These are phyloP conservation scores for Candida broadrunensis DNA, from an alignment of 805 yeast species.

Conservation along the genomic window DNA sequence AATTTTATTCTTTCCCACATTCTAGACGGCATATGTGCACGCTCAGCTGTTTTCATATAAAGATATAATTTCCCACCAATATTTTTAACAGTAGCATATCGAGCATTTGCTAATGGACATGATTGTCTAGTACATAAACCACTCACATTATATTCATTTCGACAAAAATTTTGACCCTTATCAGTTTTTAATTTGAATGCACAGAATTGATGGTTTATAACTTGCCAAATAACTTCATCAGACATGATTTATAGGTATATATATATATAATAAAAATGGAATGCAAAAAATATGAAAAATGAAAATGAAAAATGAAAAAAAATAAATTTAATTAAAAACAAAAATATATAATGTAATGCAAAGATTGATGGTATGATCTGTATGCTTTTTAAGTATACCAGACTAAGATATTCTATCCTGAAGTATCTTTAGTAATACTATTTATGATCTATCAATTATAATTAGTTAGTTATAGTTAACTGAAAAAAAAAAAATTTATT, in stretches of 20 bases:
- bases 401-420: too few relatives aligned
- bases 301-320: too few relatives aligned
- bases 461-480: too few relatives aligned
- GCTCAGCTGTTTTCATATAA: slow-evolving; percentile 96
- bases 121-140: slow-evolving; percentile 93
- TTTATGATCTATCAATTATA: too few relatives aligned
- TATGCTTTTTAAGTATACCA: too few relatives aligned
- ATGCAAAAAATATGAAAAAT: too few relatives aligned
- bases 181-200: slow-evolving; percentile 89
- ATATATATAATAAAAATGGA: too few relatives aligned
- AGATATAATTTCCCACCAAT: slow-evolving; percentile 76
- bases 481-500: too few relatives aligned
- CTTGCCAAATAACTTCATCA: slow-evolving; percentile 94
- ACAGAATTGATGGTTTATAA: slow-evolving; percentile 92
- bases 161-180: slow-evolving; percentile 86
- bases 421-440: too few relatives aligned
- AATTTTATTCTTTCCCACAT: slow-evolving; percentile 94
- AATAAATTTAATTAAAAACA: too few relatives aligned
- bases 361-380: too few relatives aligned
- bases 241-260: slow-evolving; percentile 37
- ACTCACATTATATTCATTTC: slow-evolving; percentile 93
- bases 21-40: slow-evolving; percentile 92
- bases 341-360: too few relatives aligned
- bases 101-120: slow-evolving; percentile 93
- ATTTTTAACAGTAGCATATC: slow-evolving; percentile 83